Evolutionary conservation across 306 rosid genomes (phyloP).

Genomic region (Trifolium repens): DNA sequence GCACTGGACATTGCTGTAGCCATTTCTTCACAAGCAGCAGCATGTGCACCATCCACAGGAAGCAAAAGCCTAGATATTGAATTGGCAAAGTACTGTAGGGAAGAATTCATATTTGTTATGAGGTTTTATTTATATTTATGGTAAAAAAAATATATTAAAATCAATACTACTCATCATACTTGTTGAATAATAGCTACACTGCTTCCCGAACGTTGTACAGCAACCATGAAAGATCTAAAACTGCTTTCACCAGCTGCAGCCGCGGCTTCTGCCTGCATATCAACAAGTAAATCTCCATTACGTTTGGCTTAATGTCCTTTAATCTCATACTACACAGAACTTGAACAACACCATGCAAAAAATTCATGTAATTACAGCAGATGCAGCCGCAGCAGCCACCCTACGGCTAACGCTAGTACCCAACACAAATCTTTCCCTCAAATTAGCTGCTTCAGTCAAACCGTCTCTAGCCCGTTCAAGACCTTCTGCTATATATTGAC

Average conservation of each 20-base stretch:
- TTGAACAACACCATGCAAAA: slow-evolving; percentile 40
- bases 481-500: slow-evolving; percentile 96
- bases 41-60: slow-evolving; percentile 99
- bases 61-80: slow-evolving; percentile 96
- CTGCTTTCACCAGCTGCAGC: slow-evolving; percentile 99
- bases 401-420: slow-evolving; percentile 85
- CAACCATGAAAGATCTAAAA: slow-evolving; percentile 99
- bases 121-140: slow-evolving; percentile 17
- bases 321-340: slow-evolving; percentile 19
- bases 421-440: slow-evolving; percentile 91
- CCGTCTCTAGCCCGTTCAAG: slow-evolving; percentile 95
- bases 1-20: slow-evolving; percentile 98
- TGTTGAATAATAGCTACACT: slow-evolving; percentile 99
- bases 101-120: slow-evolving; percentile 45
- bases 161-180: slow-evolving; percentile 57
- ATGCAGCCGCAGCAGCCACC: slow-evolving; percentile 99
- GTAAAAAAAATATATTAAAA: slow-evolving; percentile 30
- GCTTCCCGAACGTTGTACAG: slow-evolving; percentile 99
- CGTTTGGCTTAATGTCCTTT: slow-evolving; percentile 38
- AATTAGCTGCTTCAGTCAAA: slow-evolving; percentile 92
- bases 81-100: slow-evolving; percentile 82
- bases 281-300: slow-evolving; percentile 43
- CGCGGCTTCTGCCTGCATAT: slow-evolving; percentile 95
- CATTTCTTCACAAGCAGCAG: slow-evolving; percentile 99
- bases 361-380: slow-evolving; percentile 69